A percentile compares a stretch with the other conserved stretches of the same genome.
These are phyloP conservation scores for Apiospora aurea DNA, from an alignment of 2,329 filamentous ascomycete genomes.

Conservation along the genomic window DNA sequence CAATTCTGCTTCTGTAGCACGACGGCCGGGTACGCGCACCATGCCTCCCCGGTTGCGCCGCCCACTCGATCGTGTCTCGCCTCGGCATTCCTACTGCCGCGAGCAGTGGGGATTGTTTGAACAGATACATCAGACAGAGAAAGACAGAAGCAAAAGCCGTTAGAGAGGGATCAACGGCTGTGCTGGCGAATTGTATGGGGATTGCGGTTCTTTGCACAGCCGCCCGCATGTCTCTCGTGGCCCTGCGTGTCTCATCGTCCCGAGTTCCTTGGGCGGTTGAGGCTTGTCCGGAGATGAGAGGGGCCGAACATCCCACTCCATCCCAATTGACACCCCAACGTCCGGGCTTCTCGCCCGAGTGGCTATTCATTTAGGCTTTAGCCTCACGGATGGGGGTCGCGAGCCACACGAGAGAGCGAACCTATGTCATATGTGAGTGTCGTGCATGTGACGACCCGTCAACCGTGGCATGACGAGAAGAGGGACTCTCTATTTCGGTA, in stretches of 20 bases:
- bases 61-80: constrained; percentile 3
- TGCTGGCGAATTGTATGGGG: neutral
- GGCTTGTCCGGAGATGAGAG: neutral
- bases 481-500: constrained; percentile 10
- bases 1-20: neutral
- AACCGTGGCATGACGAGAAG: neutral
- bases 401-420: neutral
- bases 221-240: neutral
- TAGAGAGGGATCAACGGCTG: constrained; percentile 5
- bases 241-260: constrained; percentile 8
- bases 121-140: neutral
- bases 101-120: neutral
- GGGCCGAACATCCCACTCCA: neutral
- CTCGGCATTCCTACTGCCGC: neutral
- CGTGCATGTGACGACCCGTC: neutral
- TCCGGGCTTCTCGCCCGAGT: constrained; percentile 4
- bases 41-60: neutral
- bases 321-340: neutral
- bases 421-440: neutral
- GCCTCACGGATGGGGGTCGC: neutral
- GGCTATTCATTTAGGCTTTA: neutral
- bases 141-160: neutral
- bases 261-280: neutral
- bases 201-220: neutral
- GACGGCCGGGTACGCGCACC: neutral